These are phyloP conservation scores for Trichothecium sympodiale DNA, from an alignment of 2,329 filamentous ascomycete species.

Conservation along the genomic window DNA sequence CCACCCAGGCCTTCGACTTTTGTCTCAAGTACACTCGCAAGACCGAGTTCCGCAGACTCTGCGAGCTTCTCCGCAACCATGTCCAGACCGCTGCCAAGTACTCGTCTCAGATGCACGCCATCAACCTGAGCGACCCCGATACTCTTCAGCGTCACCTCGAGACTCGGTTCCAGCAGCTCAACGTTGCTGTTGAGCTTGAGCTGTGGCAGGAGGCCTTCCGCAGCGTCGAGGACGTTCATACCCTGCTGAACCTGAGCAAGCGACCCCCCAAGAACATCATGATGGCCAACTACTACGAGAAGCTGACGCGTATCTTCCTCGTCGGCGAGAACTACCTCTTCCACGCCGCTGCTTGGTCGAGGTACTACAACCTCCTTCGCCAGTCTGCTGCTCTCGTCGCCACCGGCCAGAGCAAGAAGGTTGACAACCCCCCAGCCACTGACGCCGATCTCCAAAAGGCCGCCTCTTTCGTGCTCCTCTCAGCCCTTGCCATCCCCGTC, in stretches of 20 bases:
- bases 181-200: constrained; percentile 94
- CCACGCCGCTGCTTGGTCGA: constrained; percentile 93
- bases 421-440: constrained; percentile 81
- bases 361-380: constrained; percentile 93
- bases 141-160: constrained; percentile 95
- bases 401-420: constrained; percentile 78
- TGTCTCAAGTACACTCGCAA: constrained; percentile 97
- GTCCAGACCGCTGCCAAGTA: constrained; percentile 99
- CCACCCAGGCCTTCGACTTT: constrained; percentile 97
- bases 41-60: constrained; percentile 97
- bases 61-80: constrained; percentile 96
- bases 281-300: constrained; percentile 99
- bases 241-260: constrained; percentile 93
- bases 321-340: constrained; percentile 99
- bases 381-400: constrained; percentile 78
- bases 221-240: constrained; percentile 98
- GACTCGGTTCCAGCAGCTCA: constrained; percentile 96
- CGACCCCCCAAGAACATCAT: constrained; percentile 96
- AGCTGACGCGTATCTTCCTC: constrained; percentile 95
- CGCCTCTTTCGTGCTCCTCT: constrained; percentile 89
- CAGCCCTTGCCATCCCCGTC: constrained; percentile 93
- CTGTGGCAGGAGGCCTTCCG: constrained; percentile 99
- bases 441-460: constrained; percentile 89
- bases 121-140: constrained; percentile 95
- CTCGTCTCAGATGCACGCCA: constrained; percentile 97